These are phyloP conservation scores for Chlamydomonas eustigma DNA, from an alignment of 139 green algal genomes.

Conservation along the genomic window DNA sequence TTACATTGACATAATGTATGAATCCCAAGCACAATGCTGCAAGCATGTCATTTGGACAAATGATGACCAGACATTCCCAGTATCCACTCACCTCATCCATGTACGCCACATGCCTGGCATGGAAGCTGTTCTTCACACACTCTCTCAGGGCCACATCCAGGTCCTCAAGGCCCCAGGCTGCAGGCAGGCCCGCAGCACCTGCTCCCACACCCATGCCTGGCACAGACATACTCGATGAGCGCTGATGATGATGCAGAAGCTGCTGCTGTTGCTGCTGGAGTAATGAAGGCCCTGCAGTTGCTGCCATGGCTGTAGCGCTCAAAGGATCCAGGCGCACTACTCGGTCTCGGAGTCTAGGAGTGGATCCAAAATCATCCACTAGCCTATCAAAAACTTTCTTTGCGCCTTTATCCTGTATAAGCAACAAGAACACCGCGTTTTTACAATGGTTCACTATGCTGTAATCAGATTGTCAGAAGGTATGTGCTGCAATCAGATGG, in stretches of 20 bases:
- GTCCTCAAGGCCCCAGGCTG: slow-evolving; percentile 45
- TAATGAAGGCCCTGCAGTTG: not conserved
- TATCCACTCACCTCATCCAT: slow-evolving; percentile 58
- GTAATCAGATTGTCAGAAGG: no score
- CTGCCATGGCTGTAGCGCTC: not conserved
- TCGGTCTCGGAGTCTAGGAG: slow-evolving; percentile 30
- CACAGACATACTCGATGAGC: not conserved
- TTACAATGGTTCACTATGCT: no score
- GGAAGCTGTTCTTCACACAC: slow-evolving; percentile 62
- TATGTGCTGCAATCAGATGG: no score
- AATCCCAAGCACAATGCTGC: no score
- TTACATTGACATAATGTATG: no score
- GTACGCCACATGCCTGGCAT: slow-evolving; percentile 71
- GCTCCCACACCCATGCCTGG: not conserved
- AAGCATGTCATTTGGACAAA: no score
- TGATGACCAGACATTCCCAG: no score
- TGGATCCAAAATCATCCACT: slow-evolving; percentile 56
- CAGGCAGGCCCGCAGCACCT: not conserved
- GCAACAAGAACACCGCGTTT: no score
- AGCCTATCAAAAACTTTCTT: slow-evolving; percentile 65
- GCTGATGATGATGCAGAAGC: not conserved
- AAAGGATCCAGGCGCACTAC: slow-evolving; percentile 47
- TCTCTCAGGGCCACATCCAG: slow-evolving; percentile 57
- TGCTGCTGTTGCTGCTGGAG: slow-evolving; percentile 17
- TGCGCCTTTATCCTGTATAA: slow-evolving; percentile 20